Conservation (phyloP, 2,329 filamentous ascomycete species). For the Gnomoniopsis sp. region DNA sequence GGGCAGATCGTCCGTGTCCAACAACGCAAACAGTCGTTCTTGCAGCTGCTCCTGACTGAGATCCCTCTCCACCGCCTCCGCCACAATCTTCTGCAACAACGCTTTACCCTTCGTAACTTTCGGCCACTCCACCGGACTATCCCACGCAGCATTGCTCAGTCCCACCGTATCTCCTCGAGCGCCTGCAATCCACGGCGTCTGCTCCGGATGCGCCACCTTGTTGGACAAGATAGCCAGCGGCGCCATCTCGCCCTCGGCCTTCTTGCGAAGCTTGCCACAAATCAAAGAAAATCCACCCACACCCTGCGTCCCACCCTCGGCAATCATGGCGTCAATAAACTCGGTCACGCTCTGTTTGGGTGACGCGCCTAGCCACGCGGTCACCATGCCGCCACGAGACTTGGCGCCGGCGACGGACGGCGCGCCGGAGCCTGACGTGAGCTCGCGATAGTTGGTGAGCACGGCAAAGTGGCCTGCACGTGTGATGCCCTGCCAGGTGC, state of each 20-base stretch:
- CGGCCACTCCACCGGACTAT: slow-evolving; percentile 53
- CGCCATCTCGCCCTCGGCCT: slow-evolving; percentile 30
- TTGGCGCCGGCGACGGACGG: slow-evolving; percentile 52
- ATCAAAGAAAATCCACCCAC: slow-evolving; percentile 66
- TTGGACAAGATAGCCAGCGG: slow-evolving; percentile 62
- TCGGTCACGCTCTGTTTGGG: slow-evolving; percentile 44
- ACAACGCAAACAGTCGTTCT: slow-evolving; percentile 48
- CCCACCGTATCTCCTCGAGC: slow-evolving; percentile 51
- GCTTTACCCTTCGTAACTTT: slow-evolving; percentile 55
- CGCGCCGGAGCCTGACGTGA: slow-evolving; percentile 41
- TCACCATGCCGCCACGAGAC: slow-evolving; percentile 63
- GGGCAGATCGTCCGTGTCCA: slow-evolving; percentile 57
- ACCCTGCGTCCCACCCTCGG: slow-evolving; percentile 51
- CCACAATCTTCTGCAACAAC: slow-evolving; percentile 41
- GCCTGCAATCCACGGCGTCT: slow-evolving; percentile 57
- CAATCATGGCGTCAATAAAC: slow-evolving; percentile 51
- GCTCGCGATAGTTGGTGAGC: slow-evolving; percentile 65
- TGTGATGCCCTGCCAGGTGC: slow-evolving; percentile 65
- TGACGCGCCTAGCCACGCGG: slow-evolving; percentile 54
- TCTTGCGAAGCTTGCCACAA: slow-evolving; percentile 52
- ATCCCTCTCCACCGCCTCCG: slow-evolving; percentile 34
- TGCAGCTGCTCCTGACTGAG: slow-evolving; percentile 46
- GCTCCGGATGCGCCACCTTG: slow-evolving; percentile 46
- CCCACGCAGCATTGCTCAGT: slow-evolving; percentile 60
- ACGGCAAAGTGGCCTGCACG: slow-evolving; percentile 58